phyloP scores from a whole-genome alignment of 208 protist species.

The Naegleria lovaniensis region DNA sequence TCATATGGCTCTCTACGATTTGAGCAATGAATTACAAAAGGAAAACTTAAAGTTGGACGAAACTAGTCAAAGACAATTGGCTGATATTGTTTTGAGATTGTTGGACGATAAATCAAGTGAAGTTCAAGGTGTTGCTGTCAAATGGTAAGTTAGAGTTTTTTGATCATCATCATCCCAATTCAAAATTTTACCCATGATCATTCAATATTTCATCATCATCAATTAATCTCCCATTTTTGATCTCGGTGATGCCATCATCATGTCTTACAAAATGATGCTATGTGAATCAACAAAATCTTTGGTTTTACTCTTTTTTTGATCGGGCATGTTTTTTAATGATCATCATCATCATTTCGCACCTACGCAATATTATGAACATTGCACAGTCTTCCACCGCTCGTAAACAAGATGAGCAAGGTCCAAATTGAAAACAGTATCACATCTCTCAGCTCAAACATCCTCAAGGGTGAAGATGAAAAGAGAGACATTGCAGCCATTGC shows the following conservation, averaged over 20 bases:
- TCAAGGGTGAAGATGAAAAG: slow-evolving; percentile 42
- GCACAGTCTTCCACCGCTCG: not conserved
- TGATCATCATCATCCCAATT: too few species aligned
- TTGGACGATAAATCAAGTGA: slow-evolving; percentile 11
- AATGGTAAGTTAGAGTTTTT: slow-evolving; percentile 24
- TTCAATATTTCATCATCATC: not conserved
- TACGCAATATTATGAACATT: too few species aligned
- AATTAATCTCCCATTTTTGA: too few species aligned
- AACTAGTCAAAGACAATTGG: slow-evolving; percentile 8
- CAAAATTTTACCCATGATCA: too few species aligned
- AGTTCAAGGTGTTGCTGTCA: slow-evolving; percentile 20
- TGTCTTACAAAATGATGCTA: too few species aligned
- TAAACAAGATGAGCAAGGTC: slow-evolving; percentile 18
- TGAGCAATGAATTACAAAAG: slow-evolving; percentile 24
- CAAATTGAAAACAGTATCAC: slow-evolving; percentile 16
- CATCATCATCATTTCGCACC: too few species aligned
- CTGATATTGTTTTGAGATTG: not conserved
- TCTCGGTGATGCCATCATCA: too few species aligned
- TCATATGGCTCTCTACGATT: slow-evolving; percentile 10
- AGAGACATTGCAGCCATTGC: slow-evolving; percentile 51
- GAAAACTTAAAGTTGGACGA: slow-evolving; percentile 10
- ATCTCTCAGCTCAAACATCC: not conserved
- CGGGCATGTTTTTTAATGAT: too few species aligned
- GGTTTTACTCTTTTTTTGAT: too few species aligned
- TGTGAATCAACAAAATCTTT: too few species aligned